Conservation (phyloP, 106 monocot species). For the Allium fistulosum region DNA sequence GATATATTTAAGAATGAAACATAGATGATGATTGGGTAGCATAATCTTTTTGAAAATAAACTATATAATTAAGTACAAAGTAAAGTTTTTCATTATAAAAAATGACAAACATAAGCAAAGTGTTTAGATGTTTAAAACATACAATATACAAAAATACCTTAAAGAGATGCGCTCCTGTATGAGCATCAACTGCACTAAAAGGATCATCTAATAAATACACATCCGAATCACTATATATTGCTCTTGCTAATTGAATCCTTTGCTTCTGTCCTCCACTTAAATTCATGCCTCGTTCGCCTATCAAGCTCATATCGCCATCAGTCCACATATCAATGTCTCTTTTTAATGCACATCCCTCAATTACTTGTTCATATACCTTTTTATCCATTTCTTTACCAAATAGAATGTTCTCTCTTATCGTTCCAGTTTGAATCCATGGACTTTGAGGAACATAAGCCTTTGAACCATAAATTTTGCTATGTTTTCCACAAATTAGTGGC, state of each 20-base stretch:
- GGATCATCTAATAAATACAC: slow-evolving; percentile 81
- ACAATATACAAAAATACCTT: slow-evolving; percentile 33
- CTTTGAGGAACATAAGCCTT: slow-evolving; percentile 72
- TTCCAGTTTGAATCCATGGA: slow-evolving; percentile 85
- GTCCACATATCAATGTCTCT: slow-evolving; percentile 49
- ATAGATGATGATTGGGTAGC: not conserved
- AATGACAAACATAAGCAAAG: not conserved
- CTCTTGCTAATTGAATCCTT: slow-evolving; percentile 89
- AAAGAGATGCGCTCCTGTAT: slow-evolving; percentile 72
- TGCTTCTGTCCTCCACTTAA: slow-evolving; percentile 94
- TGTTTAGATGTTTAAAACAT: not conserved
- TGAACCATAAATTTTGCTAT: slow-evolving; percentile 34
- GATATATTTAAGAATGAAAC: slow-evolving; percentile 1
- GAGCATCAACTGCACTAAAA: slow-evolving; percentile 96
- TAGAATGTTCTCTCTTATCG: slow-evolving; percentile 59
- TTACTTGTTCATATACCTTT: slow-evolving; percentile 40
- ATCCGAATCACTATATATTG: slow-evolving; percentile 58
- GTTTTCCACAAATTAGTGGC: slow-evolving; percentile 30
- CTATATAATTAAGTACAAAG: not conserved
- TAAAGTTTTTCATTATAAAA: not conserved
- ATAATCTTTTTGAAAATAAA: not conserved
- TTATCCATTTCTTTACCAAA: slow-evolving; percentile 68
- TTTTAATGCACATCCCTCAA: slow-evolving; percentile 64
- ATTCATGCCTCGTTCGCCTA: slow-evolving; percentile 78
- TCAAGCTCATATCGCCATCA: slow-evolving; percentile 53